Evolutionary conservation across 139 green algal genomes (phyloP).

Genomic region (Chlamydomonas asymmetrica): DNA sequence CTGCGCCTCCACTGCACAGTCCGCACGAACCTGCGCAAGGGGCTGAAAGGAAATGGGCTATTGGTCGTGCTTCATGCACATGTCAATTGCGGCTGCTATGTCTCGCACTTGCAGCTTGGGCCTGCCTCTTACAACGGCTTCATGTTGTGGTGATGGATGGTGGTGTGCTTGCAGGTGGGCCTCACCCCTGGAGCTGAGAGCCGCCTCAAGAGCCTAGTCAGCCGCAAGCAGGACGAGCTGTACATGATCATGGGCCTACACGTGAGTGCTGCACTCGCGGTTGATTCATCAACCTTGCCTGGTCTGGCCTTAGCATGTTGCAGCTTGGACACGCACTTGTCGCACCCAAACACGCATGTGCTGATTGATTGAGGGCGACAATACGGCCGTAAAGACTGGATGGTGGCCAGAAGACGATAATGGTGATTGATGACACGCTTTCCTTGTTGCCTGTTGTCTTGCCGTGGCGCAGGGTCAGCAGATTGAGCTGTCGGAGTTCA

Average conservation of each 20-base stretch:
- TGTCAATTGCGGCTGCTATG: background rate
- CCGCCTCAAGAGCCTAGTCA: background rate
- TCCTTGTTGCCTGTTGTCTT: background rate
- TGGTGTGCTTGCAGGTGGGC: slow-evolving; percentile 3
- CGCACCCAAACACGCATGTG: background rate
- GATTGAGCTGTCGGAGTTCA: slow-evolving; percentile 1
- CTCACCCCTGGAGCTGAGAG: slow-evolving; percentile 7
- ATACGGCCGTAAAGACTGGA: background rate
- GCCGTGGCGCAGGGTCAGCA: slow-evolving; percentile 5
- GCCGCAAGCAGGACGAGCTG: slow-evolving; percentile 8
- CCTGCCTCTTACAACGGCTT: background rate
- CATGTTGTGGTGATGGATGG: slow-evolving; percentile 9
- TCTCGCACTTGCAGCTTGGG: background rate
- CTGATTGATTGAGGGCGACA: background rate
- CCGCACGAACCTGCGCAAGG: too few relatives aligned
- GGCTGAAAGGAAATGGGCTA: background rate
- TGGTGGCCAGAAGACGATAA: background rate
- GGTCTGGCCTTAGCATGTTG: background rate
- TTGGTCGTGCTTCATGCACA: background rate
- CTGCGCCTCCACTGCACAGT: too few relatives aligned
- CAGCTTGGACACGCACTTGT: too few relatives aligned
- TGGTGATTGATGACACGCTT: background rate
- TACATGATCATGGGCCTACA: slow-evolving; percentile 31
- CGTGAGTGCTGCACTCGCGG: slow-evolving; percentile 17
- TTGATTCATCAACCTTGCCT: background rate